Base-by-base conservation (phyloP, 257 asterid genomes). In the Solanum lignicaule region DNA sequence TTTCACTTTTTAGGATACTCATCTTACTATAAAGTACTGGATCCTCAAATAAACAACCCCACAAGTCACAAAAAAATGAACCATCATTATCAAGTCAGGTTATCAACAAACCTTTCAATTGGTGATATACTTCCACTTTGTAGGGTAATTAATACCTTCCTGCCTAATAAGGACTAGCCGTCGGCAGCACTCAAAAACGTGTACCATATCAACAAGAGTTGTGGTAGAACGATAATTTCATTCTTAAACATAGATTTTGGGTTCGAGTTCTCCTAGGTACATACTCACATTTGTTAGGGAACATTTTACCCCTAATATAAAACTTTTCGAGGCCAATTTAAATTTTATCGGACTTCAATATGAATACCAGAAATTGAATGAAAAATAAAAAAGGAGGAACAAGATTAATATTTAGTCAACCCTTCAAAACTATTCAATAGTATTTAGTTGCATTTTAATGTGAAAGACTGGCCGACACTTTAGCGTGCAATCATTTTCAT, bases 171-270 rank as follows among this genome's bases (percentile, higher is more conserved):
- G 31, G 16, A 35, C 31, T 5, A 35, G 48, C 83, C 29, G 83
- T 74, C 83, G 52, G 83, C 52, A 74, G 52, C 48, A 35, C 31
- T 25, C 29, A 73, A 72, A 18, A 74, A 74, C 0, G 31, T 35
- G 2, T 21, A 21, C 1, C 20, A 5, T 35, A 8, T 0, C 36
- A 68, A 29, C 1, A 21, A 58, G 12, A 7, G 11, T 20, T 58
- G 5, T 58, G 5, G 4, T 21, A 1, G 5, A 58, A 8, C 0
- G 27, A 58, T 58, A 7, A 55, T 3, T 58, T 20, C 0, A 58
- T 58, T 58, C 2, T 20, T 58, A 7, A 58, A 7, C 0, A n/a
- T 0, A 62, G 1, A 9, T n/a, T 9, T 62, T n/a, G 6, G 2
- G 3, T 5, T 62, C 8, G 16, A n/a, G 2, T n/a, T 3, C 4